Evolutionary conservation across 768 basidiomycete species (phyloP), one percentile per base, ranked within the genome.

Genomic region (Udeniomyces megalosporus): DNA sequence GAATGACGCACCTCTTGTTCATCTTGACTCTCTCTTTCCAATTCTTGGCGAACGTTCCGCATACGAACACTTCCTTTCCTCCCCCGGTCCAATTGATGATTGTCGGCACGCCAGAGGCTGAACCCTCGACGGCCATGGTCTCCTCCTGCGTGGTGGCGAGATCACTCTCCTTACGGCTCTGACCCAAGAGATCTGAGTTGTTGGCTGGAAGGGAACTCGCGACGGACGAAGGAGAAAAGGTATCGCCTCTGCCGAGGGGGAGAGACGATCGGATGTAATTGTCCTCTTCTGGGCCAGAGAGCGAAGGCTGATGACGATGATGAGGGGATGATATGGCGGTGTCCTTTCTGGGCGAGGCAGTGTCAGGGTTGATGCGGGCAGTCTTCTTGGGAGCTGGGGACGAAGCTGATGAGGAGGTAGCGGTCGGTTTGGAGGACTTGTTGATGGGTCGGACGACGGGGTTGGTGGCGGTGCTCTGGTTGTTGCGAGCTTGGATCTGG

Each of bases 31-130:
- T 61, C 28, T 69, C 68, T 49, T 70, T 69, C 74, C 74, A 75
- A 35, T 73, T 73, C 55, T 72, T 69, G n/a, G 73, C 72, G 68
- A 75, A 73, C 31, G 72, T 73, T 6, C 73, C 72, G 17, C 84
- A 84, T 66, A 88, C 77, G n/a, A 77, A 68, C 15, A 88, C 84
- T 17, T 77, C 76, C 66, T 77, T 80, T 3, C 82, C 84, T 3
- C 80, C 80, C 24, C 82, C 83, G 51, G 73, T 75, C 85, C 85
- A 88, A 6, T 47, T 59, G 53, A 65, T 65, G 35, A 65, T 59
- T 12, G 63, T 65, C 47, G 63, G 63, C 51, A 65, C 63, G 6
- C 58, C 63, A 20, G 29, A 22, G 17, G 38, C 38, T 47, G 38
- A 11, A 2, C 24, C 58, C 45, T 48, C 53, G 15, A 58, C 50